These are phyloP conservation scores for Candida nemodendra DNA, from an alignment of 805 yeast species.

Conservation along the genomic window DNA sequence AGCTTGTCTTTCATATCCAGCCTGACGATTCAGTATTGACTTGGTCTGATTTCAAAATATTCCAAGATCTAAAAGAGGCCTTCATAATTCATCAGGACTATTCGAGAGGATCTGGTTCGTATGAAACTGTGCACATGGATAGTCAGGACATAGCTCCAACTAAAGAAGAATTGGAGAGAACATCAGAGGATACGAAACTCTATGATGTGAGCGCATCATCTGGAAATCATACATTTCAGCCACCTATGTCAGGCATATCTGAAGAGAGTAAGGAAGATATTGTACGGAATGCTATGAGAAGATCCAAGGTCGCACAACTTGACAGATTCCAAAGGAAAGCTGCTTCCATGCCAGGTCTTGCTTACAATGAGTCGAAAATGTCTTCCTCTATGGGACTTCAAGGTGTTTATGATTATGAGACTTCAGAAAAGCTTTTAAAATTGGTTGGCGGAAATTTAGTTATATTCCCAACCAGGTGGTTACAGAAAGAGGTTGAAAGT, in stretches of 20 bases:
- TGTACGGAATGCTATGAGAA: conserved; percentile 21
- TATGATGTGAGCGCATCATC: background rate
- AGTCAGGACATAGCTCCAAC: background rate
- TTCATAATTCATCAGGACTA: conserved; percentile 38
- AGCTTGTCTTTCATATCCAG: conserved; percentile 87
- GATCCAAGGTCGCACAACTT: conserved; percentile 28
- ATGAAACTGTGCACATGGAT: background rate
- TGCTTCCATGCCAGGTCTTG: conserved; percentile 8
- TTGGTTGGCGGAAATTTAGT: conserved; percentile 86
- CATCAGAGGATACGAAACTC: background rate
- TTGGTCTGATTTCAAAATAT: conserved; percentile 87
- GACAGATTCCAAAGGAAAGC: conserved; percentile 27
- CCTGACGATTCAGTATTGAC: conserved; percentile 90
- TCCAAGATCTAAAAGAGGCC: conserved; percentile 56
- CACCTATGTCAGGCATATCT: conserved; percentile 8
- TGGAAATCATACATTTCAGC: background rate
- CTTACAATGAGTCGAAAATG: conserved; percentile 7
- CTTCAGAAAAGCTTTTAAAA: conserved; percentile 70
- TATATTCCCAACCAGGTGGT: conserved; percentile 91
- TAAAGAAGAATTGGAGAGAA: background rate
- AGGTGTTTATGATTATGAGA: conserved; percentile 53
- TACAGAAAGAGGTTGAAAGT: conserved; percentile 78
- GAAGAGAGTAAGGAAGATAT: conserved; percentile 9
- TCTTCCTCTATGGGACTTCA: conserved; percentile 16
- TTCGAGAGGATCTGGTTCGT: conserved; percentile 9